These are phyloP conservation scores for Endocarpon pusillum DNA, from an alignment of 495 filamentous ascomycete species.

Conservation along the genomic window DNA sequence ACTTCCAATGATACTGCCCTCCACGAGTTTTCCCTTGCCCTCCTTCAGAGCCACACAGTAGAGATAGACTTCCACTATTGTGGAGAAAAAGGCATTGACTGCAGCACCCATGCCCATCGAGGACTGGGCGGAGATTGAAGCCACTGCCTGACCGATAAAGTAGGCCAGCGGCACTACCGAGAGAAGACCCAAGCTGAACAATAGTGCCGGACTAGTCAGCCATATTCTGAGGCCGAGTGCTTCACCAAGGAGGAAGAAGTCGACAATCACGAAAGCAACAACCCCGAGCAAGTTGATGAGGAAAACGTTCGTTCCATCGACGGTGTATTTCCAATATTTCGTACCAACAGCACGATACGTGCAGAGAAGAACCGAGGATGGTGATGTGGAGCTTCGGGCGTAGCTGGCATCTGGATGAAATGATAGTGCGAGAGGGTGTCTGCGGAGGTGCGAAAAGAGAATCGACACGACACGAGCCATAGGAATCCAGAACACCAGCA, in stretches of 20 bases:
- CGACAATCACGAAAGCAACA: constrained; percentile 80
- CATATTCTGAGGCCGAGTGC: constrained; percentile 48
- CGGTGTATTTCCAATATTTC: constrained; percentile 98
- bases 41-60: constrained; percentile 90
- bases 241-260: constrained; percentile 62
- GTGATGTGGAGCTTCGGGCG: constrained; percentile 46
- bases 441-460: constrained; percentile 76
- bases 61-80: constrained; percentile 91
- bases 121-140: constrained; percentile 96
- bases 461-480: constrained; percentile 94
- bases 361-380: constrained; percentile 80
- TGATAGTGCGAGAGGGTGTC: constrained; percentile 80
- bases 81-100: constrained; percentile 99
- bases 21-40: constrained; percentile 83
- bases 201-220: constrained; percentile 62
- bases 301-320: constrained; percentile 97
- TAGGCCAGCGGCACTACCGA: constrained; percentile 97
- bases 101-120: constrained; percentile 99
- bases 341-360: constrained; percentile 88
- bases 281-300: constrained; percentile 90
- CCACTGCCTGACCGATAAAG: constrained; percentile 97
- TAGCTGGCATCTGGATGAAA: constrained; percentile 77
- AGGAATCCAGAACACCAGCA: constrained; percentile 92
- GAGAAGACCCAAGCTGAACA: constrained; percentile 70
- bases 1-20: constrained; percentile 92